These are phyloP conservation scores for Alternaria ventricosa DNA, from an alignment of 2,329 filamentous ascomycete species.

Conservation along the genomic window DNA sequence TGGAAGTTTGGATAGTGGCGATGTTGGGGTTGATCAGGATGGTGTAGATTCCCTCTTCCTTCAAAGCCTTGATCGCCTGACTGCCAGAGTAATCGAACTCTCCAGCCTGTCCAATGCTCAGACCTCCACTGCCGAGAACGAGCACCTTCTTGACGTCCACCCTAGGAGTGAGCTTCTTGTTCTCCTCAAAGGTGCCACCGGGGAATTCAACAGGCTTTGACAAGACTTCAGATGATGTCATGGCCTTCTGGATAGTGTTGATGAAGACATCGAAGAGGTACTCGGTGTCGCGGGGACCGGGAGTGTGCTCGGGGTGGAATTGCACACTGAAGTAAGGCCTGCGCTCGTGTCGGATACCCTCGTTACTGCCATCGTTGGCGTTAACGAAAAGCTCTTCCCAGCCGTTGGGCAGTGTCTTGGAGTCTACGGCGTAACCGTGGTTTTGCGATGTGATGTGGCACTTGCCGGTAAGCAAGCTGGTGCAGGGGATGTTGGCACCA, in stretches of 20 bases:
- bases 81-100: slow-evolving; percentile 99
- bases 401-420: slow-evolving; percentile 72
- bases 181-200: slow-evolving; percentile 81
- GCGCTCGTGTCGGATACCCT: slow-evolving; percentile 87
- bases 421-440: slow-evolving; percentile 93
- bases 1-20: slow-evolving; percentile 97
- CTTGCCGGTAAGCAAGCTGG: slow-evolving; percentile 90
- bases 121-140: slow-evolving; percentile 89
- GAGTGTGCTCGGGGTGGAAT: slow-evolving; percentile 97
- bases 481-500: slow-evolving; percentile 98
- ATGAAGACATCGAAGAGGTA: slow-evolving; percentile 98
- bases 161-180: slow-evolving; percentile 75
- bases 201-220: slow-evolving; percentile 82
- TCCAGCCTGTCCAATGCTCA: slow-evolving; percentile 96
- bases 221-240: slow-evolving; percentile 71
- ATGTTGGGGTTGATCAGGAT: slow-evolving; percentile 99
- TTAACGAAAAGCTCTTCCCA: slow-evolving; percentile 98
- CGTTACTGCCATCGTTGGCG: slow-evolving; percentile 97
- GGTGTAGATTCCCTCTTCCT: slow-evolving; percentile 97
- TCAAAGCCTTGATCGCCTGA: slow-evolving; percentile 97
- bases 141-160: slow-evolving; percentile 93
- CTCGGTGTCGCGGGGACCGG: slow-evolving; percentile 93
- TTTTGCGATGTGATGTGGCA: slow-evolving; percentile 99
- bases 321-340: slow-evolving; percentile 99
- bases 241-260: slow-evolving; percentile 75